phyloP scores from a whole-genome alignment of 2,329 filamentous ascomycete genomes.

The Anisogramma anomala region DNA sequence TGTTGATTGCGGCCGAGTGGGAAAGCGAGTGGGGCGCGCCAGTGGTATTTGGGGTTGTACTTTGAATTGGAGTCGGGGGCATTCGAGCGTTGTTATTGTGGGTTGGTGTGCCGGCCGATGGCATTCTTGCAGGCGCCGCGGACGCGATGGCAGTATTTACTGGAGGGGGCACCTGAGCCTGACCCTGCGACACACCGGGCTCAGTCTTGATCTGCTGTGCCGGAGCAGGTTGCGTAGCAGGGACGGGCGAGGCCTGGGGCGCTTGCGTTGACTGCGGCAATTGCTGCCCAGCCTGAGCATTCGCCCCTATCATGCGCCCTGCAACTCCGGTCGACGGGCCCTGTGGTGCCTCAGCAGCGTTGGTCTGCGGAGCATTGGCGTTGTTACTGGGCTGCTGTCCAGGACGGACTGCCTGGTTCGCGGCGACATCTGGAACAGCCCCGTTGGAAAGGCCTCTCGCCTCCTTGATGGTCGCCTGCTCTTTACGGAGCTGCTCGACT shows the following conservation, averaged over 20 bases:
- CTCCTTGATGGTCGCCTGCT: slow-evolving; percentile 27
- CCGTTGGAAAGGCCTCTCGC: slow-evolving; percentile 17
- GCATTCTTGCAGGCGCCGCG: slow-evolving; percentile 24
- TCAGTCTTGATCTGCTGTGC: slow-evolving; percentile 27
- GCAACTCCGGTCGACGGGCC: slow-evolving; percentile 27
- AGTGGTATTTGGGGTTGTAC: slow-evolving; percentile 28
- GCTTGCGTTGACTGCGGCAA: slow-evolving; percentile 16
- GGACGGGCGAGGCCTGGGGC: slow-evolving; percentile 16
- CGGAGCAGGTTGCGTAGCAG: slow-evolving; percentile 16
- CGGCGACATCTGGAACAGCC: slow-evolving; percentile 5
- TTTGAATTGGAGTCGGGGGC: slow-evolving; percentile 33
- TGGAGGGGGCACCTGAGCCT: slow-evolving; percentile 17
- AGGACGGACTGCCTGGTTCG: slow-evolving; percentile 13
- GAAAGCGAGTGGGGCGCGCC: slow-evolving; percentile 32
- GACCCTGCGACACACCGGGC: slow-evolving; percentile 21
- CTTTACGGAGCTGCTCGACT: slow-evolving; percentile 35
- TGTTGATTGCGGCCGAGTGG: slow-evolving; percentile 38
- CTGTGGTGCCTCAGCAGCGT: slow-evolving; percentile 35
- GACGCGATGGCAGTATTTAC: slow-evolving; percentile 22
- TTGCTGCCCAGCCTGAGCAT: slow-evolving; percentile 15
- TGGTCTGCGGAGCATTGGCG: slow-evolving; percentile 22
- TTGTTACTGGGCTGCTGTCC: slow-evolving; percentile 13
- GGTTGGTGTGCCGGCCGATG: slow-evolving; percentile 36
- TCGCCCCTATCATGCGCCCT: slow-evolving; percentile 18
- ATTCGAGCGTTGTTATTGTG: slow-evolving; percentile 23